Conservation (phyloP, 805 yeast genomes). For the Pichia nanzhaoensis region DNA sequence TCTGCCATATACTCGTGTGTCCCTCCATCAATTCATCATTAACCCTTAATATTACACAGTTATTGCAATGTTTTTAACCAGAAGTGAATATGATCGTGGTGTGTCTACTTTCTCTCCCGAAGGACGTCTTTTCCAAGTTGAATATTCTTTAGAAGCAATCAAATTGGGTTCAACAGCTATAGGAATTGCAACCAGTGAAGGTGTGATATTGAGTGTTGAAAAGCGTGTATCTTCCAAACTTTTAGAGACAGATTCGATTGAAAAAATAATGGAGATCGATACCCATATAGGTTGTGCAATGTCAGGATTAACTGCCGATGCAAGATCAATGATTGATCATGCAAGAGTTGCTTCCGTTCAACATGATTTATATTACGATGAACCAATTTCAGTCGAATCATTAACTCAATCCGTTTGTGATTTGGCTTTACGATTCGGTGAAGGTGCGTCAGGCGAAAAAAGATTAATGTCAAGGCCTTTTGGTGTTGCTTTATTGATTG, state of each 20-base stretch:
- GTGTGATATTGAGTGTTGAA: slow-evolving; percentile 94
- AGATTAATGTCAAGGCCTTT: slow-evolving; percentile 96
- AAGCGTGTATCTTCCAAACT: slow-evolving; percentile 91
- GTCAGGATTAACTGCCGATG: slow-evolving; percentile 98
- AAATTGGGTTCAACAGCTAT: slow-evolving; percentile 97
- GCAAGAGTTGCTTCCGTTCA: slow-evolving; percentile 87
- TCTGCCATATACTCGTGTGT: too few species aligned
- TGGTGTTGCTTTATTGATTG: slow-evolving; percentile 94
- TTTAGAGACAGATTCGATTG: slow-evolving; percentile 88
- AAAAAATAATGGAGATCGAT: slow-evolving; percentile 93
- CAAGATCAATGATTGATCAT: slow-evolving; percentile 97
- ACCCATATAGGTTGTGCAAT: slow-evolving; percentile 95
- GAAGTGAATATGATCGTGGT: slow-evolving; percentile 99
- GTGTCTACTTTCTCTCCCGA: slow-evolving; percentile 98
- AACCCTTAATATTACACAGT: background rate
- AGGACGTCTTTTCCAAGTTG: slow-evolving; percentile 96
- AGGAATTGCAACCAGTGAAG: slow-evolving; percentile 92
- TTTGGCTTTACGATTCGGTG: slow-evolving; percentile 92
- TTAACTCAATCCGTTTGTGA: slow-evolving; percentile 96
- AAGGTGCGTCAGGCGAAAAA: slow-evolving; percentile 94
- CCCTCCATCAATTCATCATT: too few species aligned
- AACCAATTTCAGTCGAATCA: slow-evolving; percentile 84
- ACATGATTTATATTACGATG: slow-evolving; percentile 87
- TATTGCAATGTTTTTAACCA: slow-evolving; percentile 80
- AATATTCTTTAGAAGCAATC: slow-evolving; percentile 95